Base-by-base conservation (phyloP, 2,329 filamentous ascomycete species). In the Amesomyces nigricolor region DNA sequence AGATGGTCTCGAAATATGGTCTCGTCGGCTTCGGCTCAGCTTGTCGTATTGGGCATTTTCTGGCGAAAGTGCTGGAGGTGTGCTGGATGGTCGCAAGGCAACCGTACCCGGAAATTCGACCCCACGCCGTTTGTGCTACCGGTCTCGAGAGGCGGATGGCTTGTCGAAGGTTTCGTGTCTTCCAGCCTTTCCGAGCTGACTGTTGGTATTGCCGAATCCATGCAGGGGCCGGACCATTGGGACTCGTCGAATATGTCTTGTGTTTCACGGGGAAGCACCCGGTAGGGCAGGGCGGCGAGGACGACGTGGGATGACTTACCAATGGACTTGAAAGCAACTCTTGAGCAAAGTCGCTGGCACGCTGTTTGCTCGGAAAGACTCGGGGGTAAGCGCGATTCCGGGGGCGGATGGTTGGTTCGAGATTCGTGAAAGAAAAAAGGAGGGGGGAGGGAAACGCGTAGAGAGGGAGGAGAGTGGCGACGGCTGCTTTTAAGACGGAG, bases 401-500 rank as follows among this genome's bases (percentile, higher is more conserved):
- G 45, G 29, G 56, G 49, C 48, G 62, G 62, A 58, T 59, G 53
- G 61, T 54, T 58, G 51, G 40, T 46, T 58, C 58, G 58, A 54
- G 58, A 60, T 54, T 62, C 45, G 59, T 60, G 58, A 59, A 65
- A 64, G 67, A 65, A 65, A 62, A 62, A 61, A 53, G 62, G 63
- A 64, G 62, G 62, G 61, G 60, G 61, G 60, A 58, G 58, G 53
- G 57, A 60, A 65, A 26, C 22, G 22, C 22, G 22, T 4, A 26
- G 22, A 61, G 14, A 38, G 47, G 49, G 58, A 7, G 56, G 66
- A 59, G 66, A 62, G 70, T 64, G 70, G 67, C 64, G 59, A 63
- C 55, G 53, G 57, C 60, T 66, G 61, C 69, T 72, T 55, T 72
- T 72, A 72, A 70, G 65, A 64, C 61, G 62, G 49, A 54, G 53